Conservation (phyloP, 2,329 filamentous ascomycete genomes). For the Ilyonectria sp. region DNA sequence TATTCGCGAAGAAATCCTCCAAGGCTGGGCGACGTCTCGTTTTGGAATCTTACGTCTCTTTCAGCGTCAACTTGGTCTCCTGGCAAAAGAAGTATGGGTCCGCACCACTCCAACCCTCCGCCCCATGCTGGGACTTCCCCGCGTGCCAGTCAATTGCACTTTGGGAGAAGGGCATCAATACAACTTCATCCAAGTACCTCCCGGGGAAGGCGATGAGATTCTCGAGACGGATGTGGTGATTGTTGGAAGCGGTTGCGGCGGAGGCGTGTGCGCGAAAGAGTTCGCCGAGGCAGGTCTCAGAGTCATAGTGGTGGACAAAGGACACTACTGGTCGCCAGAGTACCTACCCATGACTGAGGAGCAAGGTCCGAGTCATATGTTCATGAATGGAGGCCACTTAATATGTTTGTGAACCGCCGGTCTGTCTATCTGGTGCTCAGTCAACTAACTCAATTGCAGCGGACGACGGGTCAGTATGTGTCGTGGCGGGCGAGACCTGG, state of each 20-base stretch:
- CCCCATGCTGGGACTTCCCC: constrained; percentile 9
- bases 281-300: constrained; percentile 78
- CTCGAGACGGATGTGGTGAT: constrained; percentile 84
- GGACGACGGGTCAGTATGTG: constrained; percentile 65
- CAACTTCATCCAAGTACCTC: constrained; percentile 68
- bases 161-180: constrained; percentile 11
- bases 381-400: constrained; percentile 21
- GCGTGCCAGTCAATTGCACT: constrained; percentile 10
- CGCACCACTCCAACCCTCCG: constrained; percentile 16
- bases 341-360: constrained; percentile 75
- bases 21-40: constrained; percentile 13
- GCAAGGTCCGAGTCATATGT: constrained; percentile 16
- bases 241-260: constrained; percentile 85
- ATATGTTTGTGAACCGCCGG: constrained; percentile 1
- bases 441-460: neutral
- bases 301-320: constrained; percentile 83
- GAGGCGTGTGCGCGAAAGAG: constrained; percentile 81
- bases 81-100: constrained; percentile 18
- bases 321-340: constrained; percentile 76
- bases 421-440: too few species aligned
- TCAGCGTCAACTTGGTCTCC: constrained; percentile 6
- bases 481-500: constrained; percentile 79
- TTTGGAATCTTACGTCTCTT: constrained; percentile 8
- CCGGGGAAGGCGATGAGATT: constrained; percentile 59
- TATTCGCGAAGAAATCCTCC: constrained; percentile 15